Conservation (phyloP, 129 eudicot genomes). For the Flaveria robusta region DNA sequence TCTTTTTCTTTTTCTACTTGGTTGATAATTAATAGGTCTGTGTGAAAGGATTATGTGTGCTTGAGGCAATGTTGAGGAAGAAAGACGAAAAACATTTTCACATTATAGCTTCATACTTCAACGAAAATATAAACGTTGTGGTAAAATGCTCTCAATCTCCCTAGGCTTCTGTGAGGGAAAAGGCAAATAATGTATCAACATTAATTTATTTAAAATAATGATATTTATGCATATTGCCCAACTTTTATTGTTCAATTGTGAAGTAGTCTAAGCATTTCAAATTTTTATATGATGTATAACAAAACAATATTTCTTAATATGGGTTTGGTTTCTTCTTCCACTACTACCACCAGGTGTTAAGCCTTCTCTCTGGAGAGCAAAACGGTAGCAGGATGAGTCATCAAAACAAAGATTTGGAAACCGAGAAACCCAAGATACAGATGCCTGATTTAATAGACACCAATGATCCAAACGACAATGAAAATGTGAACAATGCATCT, state of each 20-base stretch:
- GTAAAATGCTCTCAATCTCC: conserved; percentile 88
- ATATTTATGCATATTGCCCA: neutral
- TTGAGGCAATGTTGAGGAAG: conserved; percentile 91
- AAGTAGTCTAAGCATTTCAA: neutral
- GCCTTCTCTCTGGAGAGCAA: conserved; percentile 59
- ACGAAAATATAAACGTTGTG: conserved; percentile 43
- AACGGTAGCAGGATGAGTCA: conserved; percentile 43
- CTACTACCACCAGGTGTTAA: conserved; percentile 54
- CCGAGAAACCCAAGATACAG: conserved; percentile 45
- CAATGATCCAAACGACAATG: conserved; percentile 46
- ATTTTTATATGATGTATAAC: neutral
- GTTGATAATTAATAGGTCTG: conserved; percentile 60
- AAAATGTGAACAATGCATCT: conserved; percentile 37
- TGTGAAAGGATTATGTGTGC: conserved; percentile 90
- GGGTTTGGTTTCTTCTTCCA: conserved; percentile 1
- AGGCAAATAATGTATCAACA: conserved; percentile 12
- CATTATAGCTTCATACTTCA: conserved; percentile 40
- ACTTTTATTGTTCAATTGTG: conserved; percentile 3
- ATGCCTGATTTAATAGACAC: conserved; percentile 94
- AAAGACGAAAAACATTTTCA: conserved; percentile 7
- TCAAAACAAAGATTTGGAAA: conserved; percentile 42
- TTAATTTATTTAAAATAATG: neutral
- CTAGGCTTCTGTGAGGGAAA: conserved; percentile 84
- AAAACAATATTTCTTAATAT: neutral
- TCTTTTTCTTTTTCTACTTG: neutral